Evolutionary conservation across 768 basidiomycete species (phyloP).

Genomic region (Tylopilus balloui): DNA sequence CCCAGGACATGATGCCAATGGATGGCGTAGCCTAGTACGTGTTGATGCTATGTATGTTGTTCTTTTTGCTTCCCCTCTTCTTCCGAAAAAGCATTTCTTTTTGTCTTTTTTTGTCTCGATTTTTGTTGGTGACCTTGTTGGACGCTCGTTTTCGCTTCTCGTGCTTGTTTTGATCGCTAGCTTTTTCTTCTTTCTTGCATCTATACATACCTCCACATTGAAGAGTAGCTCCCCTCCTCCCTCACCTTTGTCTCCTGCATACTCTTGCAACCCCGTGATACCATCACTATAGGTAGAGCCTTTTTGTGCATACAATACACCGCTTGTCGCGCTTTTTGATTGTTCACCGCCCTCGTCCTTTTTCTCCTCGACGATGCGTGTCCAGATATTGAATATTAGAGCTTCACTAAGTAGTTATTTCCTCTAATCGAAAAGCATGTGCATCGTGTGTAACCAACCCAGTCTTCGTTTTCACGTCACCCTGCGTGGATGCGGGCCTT

Average conservation of each 20-base stretch:
- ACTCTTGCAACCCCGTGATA: not conserved
- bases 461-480: no score
- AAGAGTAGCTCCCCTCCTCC: not conserved
- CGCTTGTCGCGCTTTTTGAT: not conserved
- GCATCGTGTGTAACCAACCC: no score
- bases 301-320: not conserved
- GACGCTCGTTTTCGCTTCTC: not conserved
- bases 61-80: not conserved
- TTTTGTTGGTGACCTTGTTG: not conserved
- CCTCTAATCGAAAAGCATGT: no score
- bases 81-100: not conserved
- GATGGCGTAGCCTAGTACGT: no score
- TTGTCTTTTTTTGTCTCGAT: not conserved
- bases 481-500: no score
- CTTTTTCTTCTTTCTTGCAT: not conserved
- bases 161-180: conserved; percentile 1
- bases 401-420: no score
- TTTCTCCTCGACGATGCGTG: no score
- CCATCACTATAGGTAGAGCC: not conserved
- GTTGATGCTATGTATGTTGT: conserved; percentile 12
- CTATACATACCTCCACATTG: not conserved
- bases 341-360: not conserved
- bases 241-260: not conserved
- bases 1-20: conserved; percentile 14
- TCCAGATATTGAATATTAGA: no score